Conservation (phyloP, 2,329 filamentous ascomycete genomes). For the Ophiostoma perfectum region DNA sequence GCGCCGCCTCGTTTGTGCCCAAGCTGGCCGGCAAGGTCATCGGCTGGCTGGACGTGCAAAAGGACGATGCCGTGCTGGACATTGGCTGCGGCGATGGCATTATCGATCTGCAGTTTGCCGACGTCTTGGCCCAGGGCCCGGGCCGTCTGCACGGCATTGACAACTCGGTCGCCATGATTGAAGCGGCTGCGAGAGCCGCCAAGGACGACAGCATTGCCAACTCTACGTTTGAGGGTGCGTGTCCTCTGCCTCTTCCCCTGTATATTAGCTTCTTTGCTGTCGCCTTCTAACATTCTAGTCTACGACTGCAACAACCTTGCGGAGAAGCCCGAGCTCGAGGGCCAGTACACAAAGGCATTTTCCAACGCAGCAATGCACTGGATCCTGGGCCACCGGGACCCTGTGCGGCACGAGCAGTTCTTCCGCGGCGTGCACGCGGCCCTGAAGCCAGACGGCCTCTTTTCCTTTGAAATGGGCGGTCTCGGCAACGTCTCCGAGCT, state of each 20-base stretch:
- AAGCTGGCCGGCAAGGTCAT: conserved; percentile 55
- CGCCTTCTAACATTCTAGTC: conserved; percentile 33
- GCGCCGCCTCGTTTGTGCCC: conserved; percentile 59
- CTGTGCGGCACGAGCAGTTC: conserved; percentile 42
- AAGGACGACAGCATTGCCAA: conserved; percentile 33
- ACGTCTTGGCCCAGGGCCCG: conserved; percentile 41
- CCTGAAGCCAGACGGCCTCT: conserved; percentile 50
- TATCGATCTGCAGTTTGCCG: conserved; percentile 50
- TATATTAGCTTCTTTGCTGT: background rate
- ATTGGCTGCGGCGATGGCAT: conserved; percentile 61
- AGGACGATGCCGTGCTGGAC: conserved; percentile 55
- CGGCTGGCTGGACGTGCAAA: conserved; percentile 53
- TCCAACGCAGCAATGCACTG: conserved; percentile 64
- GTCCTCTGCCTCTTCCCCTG: conserved; percentile 31
- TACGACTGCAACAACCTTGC: conserved; percentile 42
- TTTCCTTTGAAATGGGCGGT: conserved; percentile 68
- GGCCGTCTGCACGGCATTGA: conserved; percentile 54
- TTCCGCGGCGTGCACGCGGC: conserved; percentile 48
- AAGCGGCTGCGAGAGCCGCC: conserved; percentile 43
- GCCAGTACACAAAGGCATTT: conserved; percentile 51
- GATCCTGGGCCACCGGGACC: conserved; percentile 47
- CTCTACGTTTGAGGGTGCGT: conserved; percentile 38
- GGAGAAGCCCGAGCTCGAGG: conserved; percentile 34
- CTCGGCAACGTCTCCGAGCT: conserved; percentile 63
- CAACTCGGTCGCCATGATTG: conserved; percentile 54